phyloP scores from a whole-genome alignment of 1,139 yeast species.

The Suzukiozyma palmioleophila region DNA sequence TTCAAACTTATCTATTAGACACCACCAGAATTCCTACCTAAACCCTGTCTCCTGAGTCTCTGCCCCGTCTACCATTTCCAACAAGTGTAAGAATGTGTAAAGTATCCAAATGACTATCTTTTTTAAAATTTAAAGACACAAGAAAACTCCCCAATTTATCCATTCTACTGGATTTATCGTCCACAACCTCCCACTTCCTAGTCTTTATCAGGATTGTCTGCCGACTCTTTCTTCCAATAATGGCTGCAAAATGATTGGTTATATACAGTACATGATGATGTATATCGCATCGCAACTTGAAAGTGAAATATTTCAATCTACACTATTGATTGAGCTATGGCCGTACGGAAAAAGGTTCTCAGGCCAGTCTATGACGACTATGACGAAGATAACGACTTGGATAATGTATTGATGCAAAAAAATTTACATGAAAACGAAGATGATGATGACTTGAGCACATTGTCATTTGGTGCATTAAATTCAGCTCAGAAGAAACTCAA shows the following conservation, averaged over 20 bases:
- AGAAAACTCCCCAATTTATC: too few relatives aligned
- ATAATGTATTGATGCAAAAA: slow-evolving; percentile 9
- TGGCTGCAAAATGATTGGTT: neutral
- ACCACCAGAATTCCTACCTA: too few relatives aligned
- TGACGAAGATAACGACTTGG: slow-evolving; percentile 15
- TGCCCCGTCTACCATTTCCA: too few relatives aligned
- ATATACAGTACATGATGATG: neutral
- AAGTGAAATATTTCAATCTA: too few relatives aligned
- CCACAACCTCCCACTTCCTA: too few relatives aligned
- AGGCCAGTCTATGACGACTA: slow-evolving; percentile 15
- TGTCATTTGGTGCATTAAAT: slow-evolving; percentile 59
- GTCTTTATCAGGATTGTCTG: too few relatives aligned
- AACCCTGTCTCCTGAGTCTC: too few relatives aligned
- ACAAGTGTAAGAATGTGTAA: too few relatives aligned
- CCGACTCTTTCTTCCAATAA: neutral
- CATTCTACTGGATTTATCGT: too few relatives aligned
- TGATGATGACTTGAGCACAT: slow-evolving; percentile 16
- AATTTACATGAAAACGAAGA: slow-evolving; percentile 13
- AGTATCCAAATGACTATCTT: too few relatives aligned
- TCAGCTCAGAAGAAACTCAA: slow-evolving; percentile 51
- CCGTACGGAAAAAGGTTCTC: slow-evolving; percentile 7
- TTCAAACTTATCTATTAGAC: too few relatives aligned
- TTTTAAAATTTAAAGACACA: too few relatives aligned
- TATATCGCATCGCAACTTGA: neutral
- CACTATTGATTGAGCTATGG: slow-evolving; percentile 3